Evolutionary conservation across 2,329 filamentous ascomycete species (phyloP).

Genomic region (Aspergillus glaucus): DNA sequence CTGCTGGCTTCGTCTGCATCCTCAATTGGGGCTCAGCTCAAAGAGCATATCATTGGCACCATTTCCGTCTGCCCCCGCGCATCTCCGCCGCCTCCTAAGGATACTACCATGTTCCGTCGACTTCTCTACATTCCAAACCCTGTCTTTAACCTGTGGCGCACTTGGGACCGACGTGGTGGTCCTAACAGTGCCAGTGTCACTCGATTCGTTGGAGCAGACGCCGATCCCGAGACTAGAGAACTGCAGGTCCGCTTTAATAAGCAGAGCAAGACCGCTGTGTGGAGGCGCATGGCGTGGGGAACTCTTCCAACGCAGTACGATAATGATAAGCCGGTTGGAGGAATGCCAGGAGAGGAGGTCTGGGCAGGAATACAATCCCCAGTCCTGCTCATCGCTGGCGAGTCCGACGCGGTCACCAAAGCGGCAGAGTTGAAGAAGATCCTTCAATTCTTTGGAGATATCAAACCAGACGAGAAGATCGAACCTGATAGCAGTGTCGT

Average conservation of each 20-base stretch:
- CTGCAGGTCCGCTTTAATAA: constrained; percentile 55
- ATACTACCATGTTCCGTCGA: constrained; percentile 47
- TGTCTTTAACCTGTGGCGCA: constrained; percentile 69
- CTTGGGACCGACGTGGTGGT: constrained; percentile 74
- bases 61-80: constrained; percentile 76
- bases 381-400: constrained; percentile 71
- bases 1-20: constrained; percentile 60
- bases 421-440: constrained; percentile 66
- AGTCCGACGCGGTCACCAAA: constrained; percentile 70
- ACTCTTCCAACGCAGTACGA: constrained; percentile 54
- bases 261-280: constrained; percentile 76
- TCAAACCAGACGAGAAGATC: constrained; percentile 19
- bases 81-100: constrained; percentile 52
- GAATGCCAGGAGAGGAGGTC: constrained; percentile 60
- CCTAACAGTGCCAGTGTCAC: constrained; percentile 68
- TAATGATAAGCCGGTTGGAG: constrained; percentile 45
- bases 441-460: constrained; percentile 35
- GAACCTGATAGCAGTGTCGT: constrained; percentile 19
- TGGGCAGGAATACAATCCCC: constrained; percentile 71
- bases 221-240: constrained; percentile 35
- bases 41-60: constrained; percentile 64
- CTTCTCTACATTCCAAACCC: constrained; percentile 60
- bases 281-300: constrained; percentile 73
- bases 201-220: constrained; percentile 55
- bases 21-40: constrained; percentile 47